These are phyloP conservation scores for Aspergillus sclerotiicarbonarius DNA, from an alignment of 495 filamentous ascomycete genomes.

Conservation along the genomic window DNA sequence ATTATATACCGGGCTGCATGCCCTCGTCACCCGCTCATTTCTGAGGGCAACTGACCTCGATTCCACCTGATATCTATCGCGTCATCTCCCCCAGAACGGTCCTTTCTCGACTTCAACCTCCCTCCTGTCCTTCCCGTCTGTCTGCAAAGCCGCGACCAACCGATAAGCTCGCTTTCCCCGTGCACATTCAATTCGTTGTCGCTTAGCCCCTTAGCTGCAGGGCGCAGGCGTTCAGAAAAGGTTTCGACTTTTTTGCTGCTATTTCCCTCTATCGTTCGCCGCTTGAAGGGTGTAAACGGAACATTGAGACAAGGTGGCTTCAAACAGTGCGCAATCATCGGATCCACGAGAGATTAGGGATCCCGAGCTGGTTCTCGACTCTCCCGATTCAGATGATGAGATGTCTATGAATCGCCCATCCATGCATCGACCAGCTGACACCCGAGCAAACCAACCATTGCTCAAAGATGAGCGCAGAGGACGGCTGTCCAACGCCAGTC, in stretches of 20 bases:
- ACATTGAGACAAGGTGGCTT: conserved; percentile 22
- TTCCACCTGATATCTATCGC: neutral
- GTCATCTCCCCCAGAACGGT: neutral
- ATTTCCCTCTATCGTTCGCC: neutral
- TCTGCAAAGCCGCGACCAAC: neutral
- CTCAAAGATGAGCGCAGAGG: conserved; percentile 54
- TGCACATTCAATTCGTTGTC: neutral
- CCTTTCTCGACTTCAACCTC: neutral
- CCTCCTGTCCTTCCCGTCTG: neutral
- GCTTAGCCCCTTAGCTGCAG: neutral
- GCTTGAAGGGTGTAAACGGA: conserved; percentile 1
- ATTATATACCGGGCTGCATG: neutral
- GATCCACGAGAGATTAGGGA: conserved; percentile 14
- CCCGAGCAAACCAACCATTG: conserved; percentile 53
- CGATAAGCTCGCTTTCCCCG: neutral
- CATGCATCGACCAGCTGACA: conserved; percentile 49
- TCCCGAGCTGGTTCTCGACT: conserved; percentile 26
- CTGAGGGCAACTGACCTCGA: neutral
- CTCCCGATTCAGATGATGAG: conserved; percentile 42
- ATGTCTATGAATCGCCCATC: conserved; percentile 45
- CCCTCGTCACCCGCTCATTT: neutral
- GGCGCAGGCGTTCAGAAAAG: neutral
- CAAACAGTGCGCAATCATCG: conserved; percentile 14
- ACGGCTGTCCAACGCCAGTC: conserved; percentile 41
- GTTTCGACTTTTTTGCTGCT: conserved; percentile 7